These are phyloP conservation scores for Fomitopsis schrenkii DNA, from an alignment of 1,284 basidiomycete species.

Conservation along the genomic window DNA sequence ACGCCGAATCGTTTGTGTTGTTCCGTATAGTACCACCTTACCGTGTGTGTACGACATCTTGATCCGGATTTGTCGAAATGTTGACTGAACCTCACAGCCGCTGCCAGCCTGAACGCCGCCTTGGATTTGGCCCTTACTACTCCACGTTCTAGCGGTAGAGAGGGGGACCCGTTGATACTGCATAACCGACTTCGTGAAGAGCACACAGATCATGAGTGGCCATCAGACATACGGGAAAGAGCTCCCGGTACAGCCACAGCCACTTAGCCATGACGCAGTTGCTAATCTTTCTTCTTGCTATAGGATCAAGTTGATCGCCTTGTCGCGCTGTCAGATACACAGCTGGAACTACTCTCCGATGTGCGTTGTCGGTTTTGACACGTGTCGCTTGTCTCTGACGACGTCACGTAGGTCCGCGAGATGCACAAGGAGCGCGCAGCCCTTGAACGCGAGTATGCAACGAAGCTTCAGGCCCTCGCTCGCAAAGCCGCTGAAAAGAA, in stretches of 20 bases:
- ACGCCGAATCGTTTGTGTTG: too few relatives aligned
- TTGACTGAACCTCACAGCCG: too few relatives aligned
- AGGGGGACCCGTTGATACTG: too few relatives aligned
- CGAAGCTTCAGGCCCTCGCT: slow-evolving; percentile 59
- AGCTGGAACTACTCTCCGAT: slow-evolving; percentile 60
- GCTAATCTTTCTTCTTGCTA: not conserved
- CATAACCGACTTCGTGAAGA: too few relatives aligned
- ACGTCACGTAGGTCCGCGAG: slow-evolving; percentile 55
- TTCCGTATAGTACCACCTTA: too few relatives aligned
- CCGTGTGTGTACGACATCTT: too few relatives aligned
- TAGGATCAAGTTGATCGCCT: slow-evolving; percentile 39
- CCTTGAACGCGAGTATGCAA: slow-evolving; percentile 74
- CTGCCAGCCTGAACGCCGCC: too few relatives aligned
- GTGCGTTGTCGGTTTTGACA: slow-evolving; percentile 34
- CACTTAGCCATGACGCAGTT: not conserved
- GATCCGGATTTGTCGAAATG: too few relatives aligned
- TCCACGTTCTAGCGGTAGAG: too few relatives aligned
- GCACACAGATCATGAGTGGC: slow-evolving; percentile 6
- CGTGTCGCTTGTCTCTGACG: slow-evolving; percentile 3
- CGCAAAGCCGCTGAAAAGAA: slow-evolving; percentile 72
- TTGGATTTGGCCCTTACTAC: too few relatives aligned
- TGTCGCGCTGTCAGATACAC: slow-evolving; percentile 48
- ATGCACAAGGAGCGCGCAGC: slow-evolving; percentile 60
- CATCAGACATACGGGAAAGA: slow-evolving; percentile 25
- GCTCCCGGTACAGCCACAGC: slow-evolving; percentile 21